These are phyloP conservation scores for Alopecurus myosuroides DNA, from an alignment of 176 grass and related monocot genomes.

Conservation along the genomic window DNA sequence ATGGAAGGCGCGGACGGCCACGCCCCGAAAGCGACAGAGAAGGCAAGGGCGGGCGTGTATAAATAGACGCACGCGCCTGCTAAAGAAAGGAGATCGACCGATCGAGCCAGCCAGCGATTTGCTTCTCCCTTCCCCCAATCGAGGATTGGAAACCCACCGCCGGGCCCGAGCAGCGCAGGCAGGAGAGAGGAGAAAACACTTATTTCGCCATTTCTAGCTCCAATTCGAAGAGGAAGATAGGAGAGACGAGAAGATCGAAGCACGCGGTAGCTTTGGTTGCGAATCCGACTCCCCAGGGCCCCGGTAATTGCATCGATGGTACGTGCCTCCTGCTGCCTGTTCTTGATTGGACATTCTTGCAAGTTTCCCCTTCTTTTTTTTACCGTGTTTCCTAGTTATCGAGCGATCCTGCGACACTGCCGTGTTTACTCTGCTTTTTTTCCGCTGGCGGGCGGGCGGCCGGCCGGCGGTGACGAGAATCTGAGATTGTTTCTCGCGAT, in stretches of 20 bases:
- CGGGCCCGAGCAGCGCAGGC: not conserved
- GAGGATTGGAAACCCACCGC: not conserved
- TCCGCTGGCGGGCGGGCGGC: not conserved
- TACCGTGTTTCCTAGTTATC: not conserved
- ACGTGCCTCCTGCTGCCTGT: too few species aligned
- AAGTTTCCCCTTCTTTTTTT: not conserved
- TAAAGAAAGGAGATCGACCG: not conserved
- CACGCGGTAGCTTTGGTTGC: not conserved
- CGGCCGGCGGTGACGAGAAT: not conserved
- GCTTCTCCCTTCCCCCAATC: not conserved
- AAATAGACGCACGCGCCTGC: not conserved
- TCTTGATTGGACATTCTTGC: not conserved
- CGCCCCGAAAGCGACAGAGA: not conserved
- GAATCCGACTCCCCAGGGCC: not conserved
- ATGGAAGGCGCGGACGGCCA: not conserved
- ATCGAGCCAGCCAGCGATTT: not conserved
- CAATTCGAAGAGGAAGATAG: not conserved
- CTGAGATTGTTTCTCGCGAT: not conserved
- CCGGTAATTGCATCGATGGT: not conserved
- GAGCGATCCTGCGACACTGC: not conserved
- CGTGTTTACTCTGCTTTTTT: not conserved
- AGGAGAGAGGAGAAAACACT: not conserved
- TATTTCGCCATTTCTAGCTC: not conserved
- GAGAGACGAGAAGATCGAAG: not conserved
- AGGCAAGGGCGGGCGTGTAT: not conserved